A percentile compares a stretch with the other conserved stretches of the same genome.
Evolutionary conservation across 2,329 filamentous ascomycete species (phyloP).

Genomic region (Alternaria solani): DNA sequence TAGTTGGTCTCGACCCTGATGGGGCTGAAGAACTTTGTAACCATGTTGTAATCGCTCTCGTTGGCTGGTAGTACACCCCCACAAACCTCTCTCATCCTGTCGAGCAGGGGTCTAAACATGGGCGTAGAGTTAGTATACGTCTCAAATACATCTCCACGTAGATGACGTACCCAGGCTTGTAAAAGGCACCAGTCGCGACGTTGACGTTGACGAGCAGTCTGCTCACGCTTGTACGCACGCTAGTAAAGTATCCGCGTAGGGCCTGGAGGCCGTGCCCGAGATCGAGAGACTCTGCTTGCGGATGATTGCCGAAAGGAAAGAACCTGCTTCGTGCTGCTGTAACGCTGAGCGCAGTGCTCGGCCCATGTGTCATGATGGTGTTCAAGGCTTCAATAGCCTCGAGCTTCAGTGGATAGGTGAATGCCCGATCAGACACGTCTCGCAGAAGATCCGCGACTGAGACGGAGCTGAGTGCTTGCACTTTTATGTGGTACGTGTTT

Average conservation of each 20-base stretch:
- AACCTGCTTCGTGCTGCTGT: constrained; percentile 61
- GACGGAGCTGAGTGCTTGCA: constrained; percentile 36
- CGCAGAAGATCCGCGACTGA: constrained; percentile 53
- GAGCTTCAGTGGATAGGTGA: constrained; percentile 55
- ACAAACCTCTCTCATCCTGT: constrained; percentile 37
- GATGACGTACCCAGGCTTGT: constrained; percentile 51
- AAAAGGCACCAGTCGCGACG: constrained; percentile 67
- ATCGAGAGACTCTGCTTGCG: constrained; percentile 49
- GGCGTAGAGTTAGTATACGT: not conserved
- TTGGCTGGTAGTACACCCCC: constrained; percentile 15
- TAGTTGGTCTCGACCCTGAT: constrained; percentile 54
- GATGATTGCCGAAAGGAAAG: constrained; percentile 55
- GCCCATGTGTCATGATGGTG: constrained; percentile 61
- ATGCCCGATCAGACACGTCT: constrained; percentile 52
- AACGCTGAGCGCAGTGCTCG: constrained; percentile 53
- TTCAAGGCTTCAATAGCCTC: constrained; percentile 67
- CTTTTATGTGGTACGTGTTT: constrained; percentile 29
- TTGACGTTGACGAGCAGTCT: constrained; percentile 70
- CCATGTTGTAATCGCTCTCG: constrained; percentile 4
- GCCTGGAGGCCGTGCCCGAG: constrained; percentile 64
- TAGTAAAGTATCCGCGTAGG: constrained; percentile 68
- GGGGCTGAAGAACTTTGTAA: constrained; percentile 48
- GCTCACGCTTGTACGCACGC: constrained; percentile 65
- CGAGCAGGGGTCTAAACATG: constrained; percentile 42
- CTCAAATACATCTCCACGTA: not conserved